Evolutionary conservation across 257 asterid species (phyloP).

Genomic region (Osmanthus fragrans): DNA sequence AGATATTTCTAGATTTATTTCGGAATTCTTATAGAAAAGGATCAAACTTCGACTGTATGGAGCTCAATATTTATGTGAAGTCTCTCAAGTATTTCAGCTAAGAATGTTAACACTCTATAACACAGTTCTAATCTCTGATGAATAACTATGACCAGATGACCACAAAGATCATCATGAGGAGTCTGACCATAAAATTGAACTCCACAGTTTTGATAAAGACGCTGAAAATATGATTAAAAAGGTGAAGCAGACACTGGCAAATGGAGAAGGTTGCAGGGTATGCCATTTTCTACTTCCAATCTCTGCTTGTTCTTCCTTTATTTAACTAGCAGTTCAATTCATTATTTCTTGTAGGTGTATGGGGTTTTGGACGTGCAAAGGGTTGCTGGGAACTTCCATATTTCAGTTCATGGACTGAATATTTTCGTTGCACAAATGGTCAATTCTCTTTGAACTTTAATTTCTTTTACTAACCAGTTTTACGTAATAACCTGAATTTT

Average conservation of each 20-base stretch:
- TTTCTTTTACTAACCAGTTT: constrained; percentile 19
- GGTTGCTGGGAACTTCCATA: constrained; percentile 98
- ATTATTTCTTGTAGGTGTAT: constrained; percentile 62
- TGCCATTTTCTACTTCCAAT: constrained; percentile 19
- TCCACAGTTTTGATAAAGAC: constrained; percentile 73
- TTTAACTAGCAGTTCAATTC: constrained; percentile 21
- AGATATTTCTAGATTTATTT: not conserved
- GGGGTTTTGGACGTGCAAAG: constrained; percentile 97
- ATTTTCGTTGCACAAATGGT: constrained; percentile 95
- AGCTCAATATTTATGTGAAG: constrained; percentile 12
- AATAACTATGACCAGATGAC: constrained; percentile 54
- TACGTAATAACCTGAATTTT: not conserved
- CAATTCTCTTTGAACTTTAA: constrained; percentile 25
- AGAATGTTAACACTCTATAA: constrained; percentile 2
- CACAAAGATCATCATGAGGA: constrained; percentile 73
- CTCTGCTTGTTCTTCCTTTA: constrained; percentile 15
- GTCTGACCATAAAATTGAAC: constrained; percentile 54
- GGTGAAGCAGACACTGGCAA: constrained; percentile 83
- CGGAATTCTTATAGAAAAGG: constrained; percentile 5
- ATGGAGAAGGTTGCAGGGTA: constrained; percentile 96
- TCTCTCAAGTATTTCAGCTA: constrained; percentile 11
- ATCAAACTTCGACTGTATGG: not conserved
- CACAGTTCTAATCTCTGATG: constrained; percentile 11
- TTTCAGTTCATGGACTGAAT: constrained; percentile 92
- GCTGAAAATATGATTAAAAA: constrained; percentile 75